Evolutionary conservation across 2,329 filamentous ascomycete species (phyloP), one percentile per base, ranked within the genome.

Genomic region (Fusarium solani-melongenae): DNA sequence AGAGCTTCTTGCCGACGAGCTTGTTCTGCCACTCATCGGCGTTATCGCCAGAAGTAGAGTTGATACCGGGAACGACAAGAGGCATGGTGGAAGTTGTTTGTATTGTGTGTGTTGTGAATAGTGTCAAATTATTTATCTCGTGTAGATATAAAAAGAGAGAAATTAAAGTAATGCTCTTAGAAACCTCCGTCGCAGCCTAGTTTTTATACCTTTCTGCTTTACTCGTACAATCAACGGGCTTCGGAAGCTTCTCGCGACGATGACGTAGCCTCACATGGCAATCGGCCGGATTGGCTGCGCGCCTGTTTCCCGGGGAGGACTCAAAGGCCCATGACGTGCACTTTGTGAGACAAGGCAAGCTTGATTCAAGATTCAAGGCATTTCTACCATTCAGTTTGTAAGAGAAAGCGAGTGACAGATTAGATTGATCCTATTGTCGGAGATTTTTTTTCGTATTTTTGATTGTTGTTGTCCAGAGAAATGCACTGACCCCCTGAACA

Each of bases 1-100:
- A 85, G 14, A 92, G 81, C 56, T 86, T 91, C 88, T 92, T 92
- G 78, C 90, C 90, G 53, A 90, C 86, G 6, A 92, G 84, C 84
- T 91, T 91, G 81, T 86, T 87, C 73, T 83, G 83, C 90, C 90
- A 92, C 76, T 90, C 85, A 67, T 89, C 84, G 38, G 86, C 88
- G 81, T 86, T 85, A 79, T 83, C 78, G 71, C 80, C 80, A 44
- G 84, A 81, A 70, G 82, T 83, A 70, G 82, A 84, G 71, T 85
- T 90, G 75, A 91, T 82, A 78, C 88, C 88, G 64, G 90, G 89
- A 20, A 91, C 86, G 76, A 92, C 86, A 82, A 92, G 90, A 88
- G 90, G 90, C 90, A 92, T 91, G 83, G n/a, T 80, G 68, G 41
- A 29, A 9, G 8, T 31, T 31, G 41, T n/a, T 36, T 56, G 22